Evolutionary conservation across 2,329 filamentous ascomycete species (phyloP), one percentile per base, ranked within the genome.

Genomic region (Fusarium transvaalense): DNA sequence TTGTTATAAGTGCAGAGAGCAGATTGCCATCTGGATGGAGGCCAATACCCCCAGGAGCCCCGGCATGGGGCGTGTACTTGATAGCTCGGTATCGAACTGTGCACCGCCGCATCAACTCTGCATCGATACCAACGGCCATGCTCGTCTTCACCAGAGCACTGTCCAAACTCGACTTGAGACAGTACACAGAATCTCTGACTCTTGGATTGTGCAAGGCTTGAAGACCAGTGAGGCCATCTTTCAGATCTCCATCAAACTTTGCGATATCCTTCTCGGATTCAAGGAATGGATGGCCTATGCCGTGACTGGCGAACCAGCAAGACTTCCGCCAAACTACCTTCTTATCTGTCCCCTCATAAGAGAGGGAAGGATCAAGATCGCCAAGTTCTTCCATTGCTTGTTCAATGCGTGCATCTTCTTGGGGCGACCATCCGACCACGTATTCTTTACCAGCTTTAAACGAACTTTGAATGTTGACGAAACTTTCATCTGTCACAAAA

Each of bases 321-420:
- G 62, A 64, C 23, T 65, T 60, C 21, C 62, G 31, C 62, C 62
- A 64, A 4, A 50, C 46, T 0, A 64, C 61, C 10, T 64, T 65
- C 43, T 65, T 65, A 3, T 65, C 60, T 1, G 54, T 65, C 6
- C 62, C 62, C 8, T 65, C 61, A 17, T 65, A 64, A 1, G 62
- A 65, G 10, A 64, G 39, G 0, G 60, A 64, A 10, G 32, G 61
- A 2, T 64, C 47, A 19, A 65, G 43, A 13, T 64, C 23, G 10
- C 15, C 54, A 6, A 65, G 60, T 10, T 64, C 47, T 7, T 60
- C 31, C 61, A 64, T 64, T 12, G 61, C 59, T 23, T 64, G 45
- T 3, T 64, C 52, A 6, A 58, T 58, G 0, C 41, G 31, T 2
- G 29, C 12, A 15, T 64, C 59, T 9, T 64, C 59, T n/a, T 47